Evolutionary conservation across 371 early-diverging fungal genomes (phyloP), one percentile per base, ranked within the genome.

Genomic region (Mortierella sp.): DNA sequence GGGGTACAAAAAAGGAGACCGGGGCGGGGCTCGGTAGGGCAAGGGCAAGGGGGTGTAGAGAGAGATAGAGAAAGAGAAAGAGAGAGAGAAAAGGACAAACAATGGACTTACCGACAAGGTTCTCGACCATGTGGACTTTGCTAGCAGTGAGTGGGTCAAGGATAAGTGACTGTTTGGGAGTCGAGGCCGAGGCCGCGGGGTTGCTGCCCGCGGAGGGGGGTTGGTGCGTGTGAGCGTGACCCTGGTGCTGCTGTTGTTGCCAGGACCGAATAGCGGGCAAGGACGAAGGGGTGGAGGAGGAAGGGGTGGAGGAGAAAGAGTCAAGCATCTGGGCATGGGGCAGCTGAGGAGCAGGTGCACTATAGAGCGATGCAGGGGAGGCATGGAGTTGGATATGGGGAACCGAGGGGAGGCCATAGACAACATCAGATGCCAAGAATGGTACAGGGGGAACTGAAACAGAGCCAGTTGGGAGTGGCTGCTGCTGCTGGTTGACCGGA

Each of bases 81-180:
- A 57, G n/a, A 25, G 23, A 4, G 23, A 28, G 37, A 37, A 37
- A 9, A 9, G 9, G 53, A 57, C 29, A n/a, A 2, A 7, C 5
- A 37, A 23, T 16, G 29, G 30, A 18, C 70, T 70, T 75, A 75
- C 75, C 75, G 21, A 75, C 75, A 19, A 75, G 64, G 70, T 69
- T 75, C 60, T 75, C 75, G 47, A 75, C 75, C 62, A 75, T 69
- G 55, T 45, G 60, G 52, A 69, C 66, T 56, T 75, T 75, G 60
- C 52, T 75, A n/a, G 75, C 75, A 3, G 75, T 64, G 30, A 70
- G 58, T 4, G 75, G 66, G 59, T 75, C 75, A 14, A 75, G 62
- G 66, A 75, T 75, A 62, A 70, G 43, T 29, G 74, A 57, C 57
- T 74, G 74, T 61, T 74, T 74, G 51, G 74, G 74, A 18, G 73